These are phyloP conservation scores for Aspergillus brasiliensis DNA, from an alignment of 2,329 filamentous ascomycete genomes.

Conservation along the genomic window DNA sequence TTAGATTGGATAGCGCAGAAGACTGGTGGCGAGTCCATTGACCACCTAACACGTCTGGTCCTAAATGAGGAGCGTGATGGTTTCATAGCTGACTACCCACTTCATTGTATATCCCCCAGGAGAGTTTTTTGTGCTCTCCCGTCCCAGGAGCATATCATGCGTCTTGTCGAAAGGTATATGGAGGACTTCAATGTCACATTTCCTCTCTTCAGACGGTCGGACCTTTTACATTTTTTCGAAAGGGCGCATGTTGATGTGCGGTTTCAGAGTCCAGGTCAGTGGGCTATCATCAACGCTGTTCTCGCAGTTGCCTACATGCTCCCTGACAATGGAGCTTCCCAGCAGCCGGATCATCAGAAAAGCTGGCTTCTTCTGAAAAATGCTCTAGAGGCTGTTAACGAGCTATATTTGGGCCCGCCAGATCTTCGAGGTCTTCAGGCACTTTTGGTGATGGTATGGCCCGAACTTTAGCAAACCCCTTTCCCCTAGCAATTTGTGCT, in stretches of 20 bases:
- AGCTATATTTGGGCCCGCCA: constrained; percentile 17
- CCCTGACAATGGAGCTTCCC: background rate
- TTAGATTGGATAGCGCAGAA: constrained; percentile 20
- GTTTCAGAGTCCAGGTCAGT: constrained; percentile 12
- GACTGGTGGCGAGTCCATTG: constrained; percentile 1
- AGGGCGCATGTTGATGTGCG: constrained; percentile 4
- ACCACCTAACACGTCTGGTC: background rate
- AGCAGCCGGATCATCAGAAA: constrained; percentile 13
- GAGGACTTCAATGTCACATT: constrained; percentile 16
- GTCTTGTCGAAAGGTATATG: constrained; percentile 15
- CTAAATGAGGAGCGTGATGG: background rate
- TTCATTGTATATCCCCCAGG: constrained; percentile 7
- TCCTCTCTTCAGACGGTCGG: constrained; percentile 16
- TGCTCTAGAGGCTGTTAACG: constrained; percentile 15
- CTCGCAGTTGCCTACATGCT: constrained; percentile 18
- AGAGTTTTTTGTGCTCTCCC: constrained; percentile 16
- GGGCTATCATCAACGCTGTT: constrained; percentile 19
- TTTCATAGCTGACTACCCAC: background rate
- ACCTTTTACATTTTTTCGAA: constrained; percentile 14
- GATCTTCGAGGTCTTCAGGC: constrained; percentile 18
- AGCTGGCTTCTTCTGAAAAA: constrained; percentile 22
- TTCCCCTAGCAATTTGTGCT: background rate
- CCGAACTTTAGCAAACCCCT: background rate
- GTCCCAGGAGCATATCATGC: constrained; percentile 10
- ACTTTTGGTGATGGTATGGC: constrained; percentile 18